Evolutionary conservation across 305 asterid species (phyloP), one percentile per base, ranked within the genome.

Genomic region (Rubia occidens): DNA sequence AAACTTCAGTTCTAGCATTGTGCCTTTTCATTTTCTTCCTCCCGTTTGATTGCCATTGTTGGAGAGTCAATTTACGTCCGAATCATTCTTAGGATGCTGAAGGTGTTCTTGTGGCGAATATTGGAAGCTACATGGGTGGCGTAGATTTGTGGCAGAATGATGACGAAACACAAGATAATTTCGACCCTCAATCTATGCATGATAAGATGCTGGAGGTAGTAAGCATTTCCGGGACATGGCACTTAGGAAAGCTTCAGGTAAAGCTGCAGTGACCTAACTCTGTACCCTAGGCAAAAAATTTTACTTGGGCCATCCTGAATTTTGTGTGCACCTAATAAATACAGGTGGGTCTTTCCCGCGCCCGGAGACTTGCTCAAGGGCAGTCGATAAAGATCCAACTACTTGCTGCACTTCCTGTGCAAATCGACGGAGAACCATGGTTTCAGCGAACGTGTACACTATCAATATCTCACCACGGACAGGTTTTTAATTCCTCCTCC

Each of bases 61-160:
- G 53, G 20, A 44, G 59, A 17, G 43, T 14, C 13, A 10, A 32
- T 49, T 0, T 62, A 24, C 56, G 29, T 32, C 29, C 35, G 35
- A 45, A 40, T 74, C 64, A 45, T 73, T 75, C 75, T 72, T 67
- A 93, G 98, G 97, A 93, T 67, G 97, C 97, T 68, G 97, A 90
- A 82, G 97, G 96, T 24, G 95, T 93, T 76, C 95, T 93, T 56
- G 88, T 93, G 65, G 95, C 95, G 66, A 93, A 90, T 80, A 93
- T 93, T 69, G 97, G 97, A 54, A 26, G 29, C 29, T 26, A 26
- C 29, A 93, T 93, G 98, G 98, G 97, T 60, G 98, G 98, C 74
- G 98, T 93, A 63, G 98, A 90, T 81, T 83, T 93, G 79, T 93
- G 98, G 98, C 97, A 90, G 79, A 93, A 93, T 75, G 98, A 93